A percentile compares a stretch with the other conserved stretches of the same genome.
Conservation (phyloP, 169 alveolate species). For the Sarcocystis neurona region DNA sequence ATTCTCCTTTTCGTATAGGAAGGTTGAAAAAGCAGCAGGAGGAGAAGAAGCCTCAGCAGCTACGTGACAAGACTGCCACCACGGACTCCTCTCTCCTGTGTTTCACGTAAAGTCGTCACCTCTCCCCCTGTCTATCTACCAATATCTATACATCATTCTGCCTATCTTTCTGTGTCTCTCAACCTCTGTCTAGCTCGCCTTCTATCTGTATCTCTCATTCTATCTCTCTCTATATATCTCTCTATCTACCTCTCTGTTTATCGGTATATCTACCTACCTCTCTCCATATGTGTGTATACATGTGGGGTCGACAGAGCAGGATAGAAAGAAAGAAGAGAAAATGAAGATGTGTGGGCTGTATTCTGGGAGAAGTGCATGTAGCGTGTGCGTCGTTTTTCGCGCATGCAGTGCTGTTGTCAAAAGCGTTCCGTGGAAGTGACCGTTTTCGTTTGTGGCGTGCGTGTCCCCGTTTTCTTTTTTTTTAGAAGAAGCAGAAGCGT, state of each 20-base stretch:
- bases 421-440: constrained; percentile 19
- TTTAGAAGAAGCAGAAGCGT: too few relatives aligned
- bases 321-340: not conserved
- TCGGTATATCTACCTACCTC: not conserved
- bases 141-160: not conserved
- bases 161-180: not conserved
- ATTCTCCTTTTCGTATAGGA: too few relatives aligned
- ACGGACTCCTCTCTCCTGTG: too few relatives aligned
- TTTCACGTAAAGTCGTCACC: too few relatives aligned
- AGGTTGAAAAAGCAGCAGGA: too few relatives aligned
- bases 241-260: not conserved
- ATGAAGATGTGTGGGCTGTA: not conserved
- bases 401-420: not conserved
- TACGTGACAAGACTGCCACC: too few relatives aligned
- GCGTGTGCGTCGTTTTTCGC: not conserved
- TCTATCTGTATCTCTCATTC: not conserved
- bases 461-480: too few relatives aligned
- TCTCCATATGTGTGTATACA: not conserved
- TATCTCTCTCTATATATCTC: not conserved
- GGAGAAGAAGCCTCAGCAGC: not conserved
- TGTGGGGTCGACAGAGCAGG: not conserved
- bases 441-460: too few relatives aligned
- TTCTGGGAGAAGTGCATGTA: not conserved
- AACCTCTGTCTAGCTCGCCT: not conserved
- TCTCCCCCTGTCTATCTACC: too few relatives aligned